Evolutionary conservation across 768 basidiomycete genomes (phyloP), one percentile per base, ranked within the genome.

Genomic region (Russula dissimulans): DNA sequence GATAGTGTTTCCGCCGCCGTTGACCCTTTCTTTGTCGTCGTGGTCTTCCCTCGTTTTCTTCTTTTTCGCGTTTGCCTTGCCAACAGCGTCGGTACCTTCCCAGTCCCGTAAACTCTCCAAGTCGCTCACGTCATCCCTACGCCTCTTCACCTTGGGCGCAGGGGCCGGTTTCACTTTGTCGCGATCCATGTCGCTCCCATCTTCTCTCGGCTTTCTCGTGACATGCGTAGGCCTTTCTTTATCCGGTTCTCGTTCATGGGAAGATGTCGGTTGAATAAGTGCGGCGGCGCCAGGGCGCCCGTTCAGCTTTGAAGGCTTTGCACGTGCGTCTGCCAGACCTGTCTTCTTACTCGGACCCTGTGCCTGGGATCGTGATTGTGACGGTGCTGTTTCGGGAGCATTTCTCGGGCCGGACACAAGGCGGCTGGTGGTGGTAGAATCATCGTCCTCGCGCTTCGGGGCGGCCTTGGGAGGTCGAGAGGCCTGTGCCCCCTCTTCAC

Each of bases 221-320:
- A 39, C 9, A 43, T 18, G 22, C 10, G 38, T 22, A 18, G 42
- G 53, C 41, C 32, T 52, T 18, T 65, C 67, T 14, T 46, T 51
- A 44, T 61, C 60, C 18, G 41, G 53, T 44, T 59, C 63, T 42
- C 53, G 56, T 54, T 70, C 67, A 49, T 59, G 50, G 29, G 51
- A 55, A 4, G 68, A 55, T 17, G 71, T 63, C 10, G 71, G 65
- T 0, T 70, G 64, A 4, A 67, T 61, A 15, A 71, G 66, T 17
- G 75, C 68, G 4, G 68, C 62, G 5, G 75, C 72, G 56, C 73
- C 76, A 6, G 67, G 64, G 18, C 76, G 71, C 29, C 75, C 68
- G 2, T 34, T 59, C 7, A 75, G 70, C 3, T 71, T 47, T 10
- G 67, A 63, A 10, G 74, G 70, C 38, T 67, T 67, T 31, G 67